Evolutionary conservation across 306 rosid species (phyloP), one percentile per base, ranked within the genome.

Genomic region (Hippophae gyantsensis): DNA sequence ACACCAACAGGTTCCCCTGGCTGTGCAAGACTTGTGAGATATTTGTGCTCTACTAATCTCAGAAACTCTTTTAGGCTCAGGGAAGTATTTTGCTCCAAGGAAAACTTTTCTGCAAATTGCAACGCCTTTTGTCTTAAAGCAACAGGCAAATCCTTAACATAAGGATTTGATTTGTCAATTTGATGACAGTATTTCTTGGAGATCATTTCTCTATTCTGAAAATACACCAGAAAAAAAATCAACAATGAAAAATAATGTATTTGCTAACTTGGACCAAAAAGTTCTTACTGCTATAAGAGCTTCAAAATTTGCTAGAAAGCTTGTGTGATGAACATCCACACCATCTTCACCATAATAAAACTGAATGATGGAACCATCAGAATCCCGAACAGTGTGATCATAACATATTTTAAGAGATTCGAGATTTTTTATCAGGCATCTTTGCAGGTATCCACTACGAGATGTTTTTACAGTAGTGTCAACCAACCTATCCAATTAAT

Each of bases 1-100:
- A 88, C 92, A 61, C 98, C 98, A 73, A 92, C 98, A 12, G 98
- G 85, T 67, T 92, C 98, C 56, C 98, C 98, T 26, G 96, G 96
- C 58, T 85, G 95, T 43, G 95, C 96, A 70, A 92, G 96, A 80
- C 95, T 72, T 54, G 78, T 70, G 38, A 92, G 70, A 62, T 83
- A 92, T 71, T 92, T 92, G 76, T 92, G 92, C 74, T 87, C 95
- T 83, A 92, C 76, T 74, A 92, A 81, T 80, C 80, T 80, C 74
- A 87, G 61, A 72, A 84, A 78, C 46, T 84, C 84, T 9, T 54
- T 49, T 57, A 56, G 74, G 62, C 56, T 70, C 56, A 79, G 54
- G 42, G 70, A 43, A 57, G 23, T 77, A 74, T 12, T 78, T 66
- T 63, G 68, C 61, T 54, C 65, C 66, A 41, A 70, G 45, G 80